phyloP scores from a whole-genome alignment of 2,329 filamentous ascomycete genomes.

The Trichoderma koningii region DNA sequence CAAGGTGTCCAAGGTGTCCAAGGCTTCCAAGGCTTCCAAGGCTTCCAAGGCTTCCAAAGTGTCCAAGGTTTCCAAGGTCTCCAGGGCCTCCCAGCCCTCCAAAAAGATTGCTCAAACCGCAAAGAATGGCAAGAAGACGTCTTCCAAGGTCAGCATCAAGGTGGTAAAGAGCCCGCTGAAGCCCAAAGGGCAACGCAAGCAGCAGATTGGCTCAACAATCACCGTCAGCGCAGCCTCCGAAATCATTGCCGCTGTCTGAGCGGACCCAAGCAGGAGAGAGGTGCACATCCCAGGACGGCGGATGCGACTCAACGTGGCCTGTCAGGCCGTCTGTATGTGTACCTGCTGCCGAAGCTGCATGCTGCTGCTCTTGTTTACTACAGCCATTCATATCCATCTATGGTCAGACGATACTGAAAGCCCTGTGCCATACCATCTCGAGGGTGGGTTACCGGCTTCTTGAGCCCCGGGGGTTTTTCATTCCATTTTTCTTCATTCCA shows the following conservation, averaged over 20 bases:
- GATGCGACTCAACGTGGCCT: slow-evolving; percentile 10
- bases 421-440: background rate
- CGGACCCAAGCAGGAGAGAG: background rate
- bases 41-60: background rate
- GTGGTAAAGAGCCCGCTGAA: background rate
- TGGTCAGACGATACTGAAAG: background rate
- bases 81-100: too few relatives aligned
- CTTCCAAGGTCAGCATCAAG: slow-evolving; percentile 9
- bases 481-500: background rate
- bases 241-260: background rate
- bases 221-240: slow-evolving; percentile 10
- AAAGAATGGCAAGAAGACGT: background rate
- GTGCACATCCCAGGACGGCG: background rate
- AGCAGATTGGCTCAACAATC: slow-evolving; percentile 2
- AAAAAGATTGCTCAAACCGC: background rate
- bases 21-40: background rate
- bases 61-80: background rate
- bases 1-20: background rate
- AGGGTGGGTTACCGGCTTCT: background rate
- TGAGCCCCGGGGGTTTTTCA: background rate
- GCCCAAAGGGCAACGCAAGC: background rate
- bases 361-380: background rate
- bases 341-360: background rate
- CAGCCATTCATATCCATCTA: background rate
- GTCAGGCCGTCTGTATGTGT: background rate